These are phyloP conservation scores for Trichosporon sp. DNA, from an alignment of 1,284 basidiomycete genomes.

Conservation along the genomic window DNA sequence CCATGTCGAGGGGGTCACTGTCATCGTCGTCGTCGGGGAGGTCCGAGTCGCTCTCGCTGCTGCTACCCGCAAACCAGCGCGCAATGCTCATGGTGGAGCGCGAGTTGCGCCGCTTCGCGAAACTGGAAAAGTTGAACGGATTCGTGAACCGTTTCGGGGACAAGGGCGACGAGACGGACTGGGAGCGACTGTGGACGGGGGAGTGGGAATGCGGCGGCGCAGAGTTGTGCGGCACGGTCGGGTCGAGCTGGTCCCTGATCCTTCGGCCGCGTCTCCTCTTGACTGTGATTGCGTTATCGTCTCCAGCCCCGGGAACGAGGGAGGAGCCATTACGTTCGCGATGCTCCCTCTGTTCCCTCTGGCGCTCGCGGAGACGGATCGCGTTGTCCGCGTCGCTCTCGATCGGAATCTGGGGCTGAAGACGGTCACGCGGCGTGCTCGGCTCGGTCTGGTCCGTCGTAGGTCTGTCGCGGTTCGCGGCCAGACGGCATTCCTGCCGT, in stretches of 20 bases:
- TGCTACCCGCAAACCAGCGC: constrained; percentile 42
- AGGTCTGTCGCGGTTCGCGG: constrained; percentile 51
- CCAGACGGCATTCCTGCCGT: constrained; percentile 69
- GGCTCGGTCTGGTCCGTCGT: constrained; percentile 40
- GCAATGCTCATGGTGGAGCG: constrained; percentile 43
- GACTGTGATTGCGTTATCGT: background rate
- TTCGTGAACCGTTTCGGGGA: constrained; percentile 13
- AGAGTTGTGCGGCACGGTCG: background rate
- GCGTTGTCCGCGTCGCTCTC: constrained; percentile 57
- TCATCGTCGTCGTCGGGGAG: constrained; percentile 26
- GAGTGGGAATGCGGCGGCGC: background rate
- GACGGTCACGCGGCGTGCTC: constrained; percentile 16
- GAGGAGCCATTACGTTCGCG: background rate
- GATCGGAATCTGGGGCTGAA: constrained; percentile 42
- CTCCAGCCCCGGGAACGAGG: background rate
- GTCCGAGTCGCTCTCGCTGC: constrained; percentile 20
- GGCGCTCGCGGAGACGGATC: constrained; percentile 45
- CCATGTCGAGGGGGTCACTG: constrained; percentile 18
- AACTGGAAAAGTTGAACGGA: constrained; percentile 31
- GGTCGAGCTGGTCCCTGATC: background rate
- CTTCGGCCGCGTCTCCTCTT: background rate
- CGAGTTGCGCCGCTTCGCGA: constrained; percentile 35
- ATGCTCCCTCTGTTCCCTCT: background rate
- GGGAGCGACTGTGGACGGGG: background rate
- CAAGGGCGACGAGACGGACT: background rate